Conservation (phyloP, 345 rosid genomes). For the Rhizophora mangle region DNA sequence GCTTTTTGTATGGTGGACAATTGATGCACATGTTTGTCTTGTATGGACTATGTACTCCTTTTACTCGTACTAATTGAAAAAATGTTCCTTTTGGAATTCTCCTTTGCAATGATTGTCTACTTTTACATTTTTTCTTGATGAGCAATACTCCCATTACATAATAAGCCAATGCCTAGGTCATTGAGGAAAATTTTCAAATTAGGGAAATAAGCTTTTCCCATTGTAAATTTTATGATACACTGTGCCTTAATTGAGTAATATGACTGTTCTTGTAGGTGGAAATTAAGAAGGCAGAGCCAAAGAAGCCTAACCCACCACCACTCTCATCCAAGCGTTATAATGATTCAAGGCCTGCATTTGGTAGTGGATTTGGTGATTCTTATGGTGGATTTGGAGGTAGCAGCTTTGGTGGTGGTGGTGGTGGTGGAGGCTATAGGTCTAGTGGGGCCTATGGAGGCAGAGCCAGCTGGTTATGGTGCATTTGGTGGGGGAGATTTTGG, state of each 20-base stretch:
- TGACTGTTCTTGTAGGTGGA: conserved; percentile 59
- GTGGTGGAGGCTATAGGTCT: conserved; percentile 52
- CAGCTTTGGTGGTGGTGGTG: conserved; percentile 39
- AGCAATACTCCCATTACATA: too few relatives aligned
- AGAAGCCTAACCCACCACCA: conserved; percentile 68
- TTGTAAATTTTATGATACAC: too few relatives aligned
- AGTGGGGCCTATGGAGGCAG: conserved; percentile 65
- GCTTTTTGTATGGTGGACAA: too few relatives aligned
- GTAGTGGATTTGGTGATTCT: conserved; percentile 39
- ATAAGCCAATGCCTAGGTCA: too few relatives aligned
- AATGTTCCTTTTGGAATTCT: not conserved
- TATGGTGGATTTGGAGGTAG: conserved; percentile 57
- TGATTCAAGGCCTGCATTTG: conserved; percentile 44
- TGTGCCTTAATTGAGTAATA: not conserved
- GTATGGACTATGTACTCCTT: too few relatives aligned
- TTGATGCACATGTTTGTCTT: too few relatives aligned
- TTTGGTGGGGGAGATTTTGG: conserved; percentile 63
- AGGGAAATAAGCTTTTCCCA: too few relatives aligned
- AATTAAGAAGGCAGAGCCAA: conserved; percentile 97
- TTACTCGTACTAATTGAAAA: too few relatives aligned
- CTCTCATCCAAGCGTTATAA: conserved; percentile 22
- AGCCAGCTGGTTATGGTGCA: conserved; percentile 57
- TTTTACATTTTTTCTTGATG: not conserved
- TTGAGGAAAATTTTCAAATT: too few relatives aligned
- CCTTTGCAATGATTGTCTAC: not conserved